Base-by-base conservation (phyloP, 768 basidiomycete species). In the Rhodotorula taiwanensis region DNA sequence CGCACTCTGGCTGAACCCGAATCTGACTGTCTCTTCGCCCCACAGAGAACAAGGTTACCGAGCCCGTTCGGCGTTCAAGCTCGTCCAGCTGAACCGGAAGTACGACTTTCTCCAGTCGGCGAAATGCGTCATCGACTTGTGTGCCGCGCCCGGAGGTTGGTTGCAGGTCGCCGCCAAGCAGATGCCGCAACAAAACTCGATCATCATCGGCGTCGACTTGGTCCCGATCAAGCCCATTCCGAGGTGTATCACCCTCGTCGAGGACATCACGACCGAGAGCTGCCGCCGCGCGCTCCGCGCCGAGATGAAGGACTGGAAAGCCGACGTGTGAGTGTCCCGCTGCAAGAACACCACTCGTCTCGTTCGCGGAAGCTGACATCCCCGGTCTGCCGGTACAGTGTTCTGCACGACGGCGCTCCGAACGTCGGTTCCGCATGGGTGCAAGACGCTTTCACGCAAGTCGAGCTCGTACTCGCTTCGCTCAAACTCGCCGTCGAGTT, bases 401-500 rank as follows among this genome's bases (percentile, higher is more conserved):
- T 99, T 20, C 83, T 99, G 61, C 95, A 99, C 75, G 95, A 99
- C 76, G 95, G 95, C 79, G 95, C 95, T 44, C 95, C 95, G 28
- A 99, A 99, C 76, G 95, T 99, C 76, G 95, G 95, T 79, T 89
- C 90, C 16, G 95, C 95, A 18, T 99, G 95, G 95, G 83, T 97
- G 69, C 95, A 98, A 76, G 95, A 99, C 77, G 95, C 95, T 1
- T 99, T 92, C 79, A 84, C 84, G 66, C 95, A 99, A 74, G 90
- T 90, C 34, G 95, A 99, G 76, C 85, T 98, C 63, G 95, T 97
- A 55, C 81, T 98, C 63, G 92, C 64, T 28, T 70, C 69, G 18
- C 64, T 70, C 64, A 70, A 70, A 52, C 69, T 70, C 65, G 64
- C 94, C 14, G 90, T 89, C 56, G 93, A 97, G 72, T 98, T 98